Evolutionary conservation across 805 yeast genomes (phyloP), one percentile per base, ranked within the genome.

Genomic region (Blastobotrys attinorum): DNA sequence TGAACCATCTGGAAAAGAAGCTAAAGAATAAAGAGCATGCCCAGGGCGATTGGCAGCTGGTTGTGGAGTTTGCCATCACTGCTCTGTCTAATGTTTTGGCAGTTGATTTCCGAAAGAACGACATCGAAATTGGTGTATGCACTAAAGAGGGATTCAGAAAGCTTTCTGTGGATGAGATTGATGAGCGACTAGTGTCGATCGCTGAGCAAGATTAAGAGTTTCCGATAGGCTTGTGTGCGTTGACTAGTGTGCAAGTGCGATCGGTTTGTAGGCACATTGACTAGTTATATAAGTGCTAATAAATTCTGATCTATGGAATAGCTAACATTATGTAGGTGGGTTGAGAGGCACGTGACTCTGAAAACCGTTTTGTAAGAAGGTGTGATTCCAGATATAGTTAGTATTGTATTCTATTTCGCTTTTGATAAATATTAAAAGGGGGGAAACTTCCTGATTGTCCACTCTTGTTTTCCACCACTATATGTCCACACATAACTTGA

Each of bases 91-190:
- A 85, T 46, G 83, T 90, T 1, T 70, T 92, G 53, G 88, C 94
- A 39, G 87, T 95, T 2, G 98, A 92, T 57, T 90, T 92, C 64
- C 78, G 96, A 54, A 89, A 88, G 65, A 83, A 83, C 59, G 98
- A 92, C 60, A 70, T 92, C 45, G 98, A 92, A 69, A 75, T 92
- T 48, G 98, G 97, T 42, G 83, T 89, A 38, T 96, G 95, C 22
- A 71, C 83, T 2, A 67, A 69, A 40, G 78, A 71, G 33, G 82
- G 81, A 40, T 46, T 40, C 36, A 75, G 81, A 50, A 71, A 77
- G 22, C 75, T 92, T 57, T 70, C 80, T 3, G 75, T 83, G 7
- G 96, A 88, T 31, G 94, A 92, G 65, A 89, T 92, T 53, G 98
- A 92, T 64, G 96, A 87, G 68, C 75, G 97, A 60, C 73, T 92